Percentiles rank a stretch among this genome's conserved stretches.
phyloP scores from a whole-genome alignment of 306 rosid genomes.

The Citrullus amarus region DNA sequence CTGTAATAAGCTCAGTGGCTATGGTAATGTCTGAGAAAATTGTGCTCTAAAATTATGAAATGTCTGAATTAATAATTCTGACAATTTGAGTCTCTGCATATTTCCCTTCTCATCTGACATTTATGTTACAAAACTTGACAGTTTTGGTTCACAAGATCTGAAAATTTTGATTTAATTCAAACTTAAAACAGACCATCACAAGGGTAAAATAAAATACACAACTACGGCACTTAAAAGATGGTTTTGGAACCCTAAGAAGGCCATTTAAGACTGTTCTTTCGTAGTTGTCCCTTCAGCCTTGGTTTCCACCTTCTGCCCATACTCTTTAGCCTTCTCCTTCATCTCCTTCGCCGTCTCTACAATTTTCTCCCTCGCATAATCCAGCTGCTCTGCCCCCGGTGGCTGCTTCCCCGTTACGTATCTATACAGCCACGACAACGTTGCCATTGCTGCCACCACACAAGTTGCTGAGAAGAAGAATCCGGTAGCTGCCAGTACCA shows the following conservation, averaged over 20 bases:
- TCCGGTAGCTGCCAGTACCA: neutral
- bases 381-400: neutral
- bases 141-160: neutral
- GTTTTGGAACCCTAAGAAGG: neutral
- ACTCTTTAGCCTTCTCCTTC: neutral
- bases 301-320: neutral
- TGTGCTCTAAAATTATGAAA: no score
- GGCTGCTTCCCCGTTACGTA: neutral
- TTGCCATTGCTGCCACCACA: neutral
- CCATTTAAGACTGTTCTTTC: neutral
- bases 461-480: constrained; percentile 1
- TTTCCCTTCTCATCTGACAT: no score
- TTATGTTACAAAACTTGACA: no score
- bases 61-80: no score
- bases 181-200: neutral
- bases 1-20: constrained; percentile 4
- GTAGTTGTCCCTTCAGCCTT: neutral
- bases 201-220: neutral
- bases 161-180: neutral
- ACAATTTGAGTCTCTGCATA: no score
- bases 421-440: neutral
- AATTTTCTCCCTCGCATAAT: neutral
- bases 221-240: neutral
- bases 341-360: neutral
- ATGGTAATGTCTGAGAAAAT: neutral